Percentiles rank a stretch among this genome's conserved stretches.
Conservation (phyloP, 306 rosid species). For the Citrullus colocynthis region DNA sequence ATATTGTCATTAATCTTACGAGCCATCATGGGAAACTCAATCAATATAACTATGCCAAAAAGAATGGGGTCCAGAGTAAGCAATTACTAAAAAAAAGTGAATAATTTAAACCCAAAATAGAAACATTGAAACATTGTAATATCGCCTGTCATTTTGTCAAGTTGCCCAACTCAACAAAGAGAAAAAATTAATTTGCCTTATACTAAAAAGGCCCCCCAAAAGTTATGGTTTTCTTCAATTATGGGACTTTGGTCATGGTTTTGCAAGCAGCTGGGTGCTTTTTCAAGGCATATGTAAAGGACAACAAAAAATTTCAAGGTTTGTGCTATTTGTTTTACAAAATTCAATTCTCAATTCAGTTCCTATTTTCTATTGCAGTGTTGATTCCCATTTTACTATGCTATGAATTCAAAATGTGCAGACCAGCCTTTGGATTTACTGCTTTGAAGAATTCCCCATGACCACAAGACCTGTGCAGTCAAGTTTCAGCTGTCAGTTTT, state of each 20-base stretch:
- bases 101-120: neutral
- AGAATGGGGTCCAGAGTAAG: neutral
- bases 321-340: neutral
- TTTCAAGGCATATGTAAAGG: neutral
- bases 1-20: neutral
- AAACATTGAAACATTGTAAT: neutral
- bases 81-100: neutral
- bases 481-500: slow-evolving; percentile 3
- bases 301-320: neutral
- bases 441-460: neutral
- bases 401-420: neutral
- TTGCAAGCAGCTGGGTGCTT: neutral
- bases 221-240: neutral
- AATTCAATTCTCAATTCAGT: neutral
- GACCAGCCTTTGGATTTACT: neutral
- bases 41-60: neutral
- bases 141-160: neutral
- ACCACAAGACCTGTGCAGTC: neutral
- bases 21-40: neutral
- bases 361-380: neutral
- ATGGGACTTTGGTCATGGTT: neutral
- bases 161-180: neutral
- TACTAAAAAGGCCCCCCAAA: neutral
- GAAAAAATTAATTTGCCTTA: neutral
- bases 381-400: neutral